Percentiles rank a stretch among this genome's conserved stretches.
phyloP scores from a whole-genome alignment of 495 filamentous ascomycete species.

The Xylaria telfairii region DNA sequence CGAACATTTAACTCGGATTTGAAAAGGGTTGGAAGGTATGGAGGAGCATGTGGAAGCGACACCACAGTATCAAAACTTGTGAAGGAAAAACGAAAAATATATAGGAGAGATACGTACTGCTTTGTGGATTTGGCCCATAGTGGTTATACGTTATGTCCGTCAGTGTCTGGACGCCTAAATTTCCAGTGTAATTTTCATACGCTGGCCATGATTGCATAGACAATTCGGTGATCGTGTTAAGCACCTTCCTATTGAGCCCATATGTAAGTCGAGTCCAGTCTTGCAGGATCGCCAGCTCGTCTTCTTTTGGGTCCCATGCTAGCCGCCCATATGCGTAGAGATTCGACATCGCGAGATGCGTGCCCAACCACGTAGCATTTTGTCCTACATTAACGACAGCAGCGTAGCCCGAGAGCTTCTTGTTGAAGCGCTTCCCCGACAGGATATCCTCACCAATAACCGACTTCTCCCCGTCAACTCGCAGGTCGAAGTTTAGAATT shows the following conservation, averaged over 20 bases:
- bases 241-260: conserved; percentile 55
- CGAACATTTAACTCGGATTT: not conserved
- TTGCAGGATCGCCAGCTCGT: conserved; percentile 55
- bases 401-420: conserved; percentile 65
- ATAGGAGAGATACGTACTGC: not conserved
- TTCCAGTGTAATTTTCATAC: conserved; percentile 74
- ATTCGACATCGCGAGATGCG: conserved; percentile 73
- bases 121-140: conserved; percentile 68
- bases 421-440: conserved; percentile 63
- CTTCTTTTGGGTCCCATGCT: conserved; percentile 63
- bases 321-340: conserved; percentile 72
- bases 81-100: not conserved
- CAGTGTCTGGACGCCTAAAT: conserved; percentile 73
- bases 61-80: not conserved
- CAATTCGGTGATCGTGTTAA: conserved; percentile 65
- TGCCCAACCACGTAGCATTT: conserved; percentile 71
- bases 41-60: not conserved
- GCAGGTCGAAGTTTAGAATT: conserved; percentile 69
- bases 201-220: conserved; percentile 74
- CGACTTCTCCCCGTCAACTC: conserved; percentile 58
- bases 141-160: conserved; percentile 71
- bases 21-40: not conserved
- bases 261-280: conserved; percentile 75
- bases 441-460: conserved; percentile 63
- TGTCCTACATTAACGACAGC: conserved; percentile 74